A percentile compares a stretch with the other conserved stretches of the same genome.
phyloP scores from a whole-genome alignment of 2,329 filamentous ascomycete species.

The Verticillium albo-atrum region DNA sequence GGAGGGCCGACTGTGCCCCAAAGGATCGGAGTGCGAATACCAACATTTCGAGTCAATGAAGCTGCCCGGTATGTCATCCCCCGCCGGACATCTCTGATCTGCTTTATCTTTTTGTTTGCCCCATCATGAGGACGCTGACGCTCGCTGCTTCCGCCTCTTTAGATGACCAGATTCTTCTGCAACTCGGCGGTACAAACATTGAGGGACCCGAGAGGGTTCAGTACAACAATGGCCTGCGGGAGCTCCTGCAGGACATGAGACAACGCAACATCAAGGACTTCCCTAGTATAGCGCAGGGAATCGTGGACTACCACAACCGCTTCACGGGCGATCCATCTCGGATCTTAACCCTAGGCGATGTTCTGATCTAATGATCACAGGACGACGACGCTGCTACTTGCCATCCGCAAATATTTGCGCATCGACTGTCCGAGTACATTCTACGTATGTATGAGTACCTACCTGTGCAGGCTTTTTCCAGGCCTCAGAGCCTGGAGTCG shows the following conservation, averaged over 20 bases:
- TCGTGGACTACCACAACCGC: constrained; percentile 61
- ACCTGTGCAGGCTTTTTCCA: background rate
- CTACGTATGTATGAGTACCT: background rate
- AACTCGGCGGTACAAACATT: constrained; percentile 63
- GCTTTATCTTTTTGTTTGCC: background rate
- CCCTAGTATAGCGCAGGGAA: constrained; percentile 59
- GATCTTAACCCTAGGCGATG: constrained; percentile 53
- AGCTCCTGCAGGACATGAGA: constrained; percentile 57
- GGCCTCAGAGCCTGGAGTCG: background rate
- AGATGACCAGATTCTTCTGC: constrained; percentile 72
- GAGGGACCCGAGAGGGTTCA: constrained; percentile 54
- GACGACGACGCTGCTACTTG: background rate
- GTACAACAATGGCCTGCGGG: constrained; percentile 59
- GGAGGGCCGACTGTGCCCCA: constrained; percentile 62
- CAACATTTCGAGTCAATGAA: constrained; percentile 77
- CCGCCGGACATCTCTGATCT: constrained; percentile 2
- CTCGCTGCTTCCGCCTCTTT: constrained; percentile 14
- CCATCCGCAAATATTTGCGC: background rate
- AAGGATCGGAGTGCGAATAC: constrained; percentile 65
- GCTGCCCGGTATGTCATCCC: constrained; percentile 64
- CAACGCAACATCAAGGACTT: constrained; percentile 60
- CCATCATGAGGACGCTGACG: background rate
- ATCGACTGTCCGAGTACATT: background rate
- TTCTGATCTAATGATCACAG: constrained; percentile 24
- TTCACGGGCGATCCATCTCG: constrained; percentile 62